A percentile compares a stretch with the other conserved stretches of the same genome.
Evolutionary conservation across 225 moss, liverwort and hornwort genomes (phyloP).

Genomic region (Antitrichia curtipendula): DNA sequence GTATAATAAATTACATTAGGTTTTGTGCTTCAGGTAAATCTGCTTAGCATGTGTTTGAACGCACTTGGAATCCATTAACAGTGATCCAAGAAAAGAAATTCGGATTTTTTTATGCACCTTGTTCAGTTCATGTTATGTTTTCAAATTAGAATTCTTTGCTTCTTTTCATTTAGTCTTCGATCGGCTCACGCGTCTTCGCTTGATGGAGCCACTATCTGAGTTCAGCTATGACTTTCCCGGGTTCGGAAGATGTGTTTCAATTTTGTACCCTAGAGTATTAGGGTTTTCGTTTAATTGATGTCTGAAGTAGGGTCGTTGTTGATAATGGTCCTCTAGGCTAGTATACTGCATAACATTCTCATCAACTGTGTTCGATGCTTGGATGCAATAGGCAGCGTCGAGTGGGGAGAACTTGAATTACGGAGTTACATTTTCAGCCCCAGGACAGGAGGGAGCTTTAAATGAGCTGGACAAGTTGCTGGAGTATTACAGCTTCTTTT

Average conservation of each 20-base stretch:
- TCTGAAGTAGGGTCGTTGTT: neutral
- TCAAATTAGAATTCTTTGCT: neutral
- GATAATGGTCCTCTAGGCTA: neutral
- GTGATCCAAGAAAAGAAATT: neutral
- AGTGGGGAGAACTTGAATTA: slow-evolving; percentile 48
- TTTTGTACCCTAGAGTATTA: neutral
- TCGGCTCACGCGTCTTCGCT: neutral
- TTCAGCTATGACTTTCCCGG: neutral
- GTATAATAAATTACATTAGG: neutral
- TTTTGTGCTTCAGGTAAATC: neutral
- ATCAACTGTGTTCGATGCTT: neutral
- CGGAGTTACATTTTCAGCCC: slow-evolving; percentile 66
- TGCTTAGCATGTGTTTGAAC: neutral
- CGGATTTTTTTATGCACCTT: neutral
- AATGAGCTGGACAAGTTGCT: slow-evolving; percentile 30
- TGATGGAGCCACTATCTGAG: neutral
- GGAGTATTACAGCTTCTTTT: slow-evolving; percentile 33
- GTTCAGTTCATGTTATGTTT: neutral
- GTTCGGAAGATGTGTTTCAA: neutral
- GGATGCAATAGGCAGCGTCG: neutral
- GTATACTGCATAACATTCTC: neutral
- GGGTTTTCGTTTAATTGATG: neutral
- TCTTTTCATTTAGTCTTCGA: neutral
- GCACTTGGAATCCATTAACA: neutral
- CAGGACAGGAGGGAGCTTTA: slow-evolving; percentile 23